Evolutionary conservation across 345 rosid species (phyloP), one percentile per base, ranked within the genome.

Genomic region (Geranium rotundifolium): DNA sequence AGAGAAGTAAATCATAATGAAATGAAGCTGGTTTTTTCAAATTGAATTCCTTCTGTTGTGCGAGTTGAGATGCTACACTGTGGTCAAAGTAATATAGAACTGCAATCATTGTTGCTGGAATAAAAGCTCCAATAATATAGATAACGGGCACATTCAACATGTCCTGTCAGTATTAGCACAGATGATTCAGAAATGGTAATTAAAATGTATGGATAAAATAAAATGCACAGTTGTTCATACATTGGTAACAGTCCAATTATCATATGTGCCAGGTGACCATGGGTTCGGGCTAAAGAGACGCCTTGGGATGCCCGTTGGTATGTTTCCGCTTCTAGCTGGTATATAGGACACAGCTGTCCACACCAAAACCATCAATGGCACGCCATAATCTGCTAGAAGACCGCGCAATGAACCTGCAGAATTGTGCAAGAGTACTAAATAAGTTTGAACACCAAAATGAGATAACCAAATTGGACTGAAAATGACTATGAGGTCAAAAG

Each of bases 211-310:
- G 14, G 12, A 46, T 14, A 7, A 14, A 46, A 7, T 7, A 46
- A 46, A 46, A 46, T 46, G 52, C 15, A 9, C 16, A 12, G 52
- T 60, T 76, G 57, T 58, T 57, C 74, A 5, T 76, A 69, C 96
- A 90, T 85, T 87, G 46, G 87, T 76, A 61, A 91, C 88, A 37
- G 88, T 85, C 98, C 98, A 91, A 67, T 91, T 89, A 70, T 79
- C 77, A 71, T 79, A 87, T 54, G 98, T 95, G 65, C 89, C 96
- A 31, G 89, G 79, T 19, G 95, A 89, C 98, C 98, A 91, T 56
- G 98, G 96, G 69, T 89, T 89, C 50, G 96, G 98, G 81, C 98
- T 91, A 72, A 87, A 85, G 60, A 91, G 98, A 58, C 95, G 90
- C 80, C 93, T 87, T 12, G 98, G 96, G 59, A 89, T 84, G 63